Evolutionary conservation across 176 grass and related monocot species (phyloP).

Genomic region (Elymus sibiricus): DNA sequence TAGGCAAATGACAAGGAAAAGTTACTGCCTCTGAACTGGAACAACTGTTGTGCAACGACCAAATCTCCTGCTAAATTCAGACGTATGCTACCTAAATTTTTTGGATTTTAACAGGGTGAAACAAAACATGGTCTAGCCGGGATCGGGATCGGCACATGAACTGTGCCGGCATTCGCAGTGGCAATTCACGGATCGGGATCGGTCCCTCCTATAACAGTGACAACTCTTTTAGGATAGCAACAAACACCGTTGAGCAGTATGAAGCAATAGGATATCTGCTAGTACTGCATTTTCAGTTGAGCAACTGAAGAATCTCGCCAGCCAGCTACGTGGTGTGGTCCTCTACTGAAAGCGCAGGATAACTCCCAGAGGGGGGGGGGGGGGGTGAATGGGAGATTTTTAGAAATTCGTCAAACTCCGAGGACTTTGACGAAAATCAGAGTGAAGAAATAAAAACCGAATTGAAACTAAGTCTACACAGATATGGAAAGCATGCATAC

Average conservation of each 20-base stretch:
- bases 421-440: no score
- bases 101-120: constrained; percentile 18
- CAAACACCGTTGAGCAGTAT: constrained; percentile 32
- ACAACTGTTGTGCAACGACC: neutral
- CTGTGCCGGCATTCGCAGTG: neutral
- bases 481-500: no score
- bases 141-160: constrained; percentile 16
- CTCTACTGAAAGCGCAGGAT: no score
- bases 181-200: constrained; percentile 1
- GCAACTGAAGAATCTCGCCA: constrained; percentile 50
- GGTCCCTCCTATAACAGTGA: constrained; percentile 30
- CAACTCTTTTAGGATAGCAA: constrained; percentile 32
- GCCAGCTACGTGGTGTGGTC: constrained; percentile 31
- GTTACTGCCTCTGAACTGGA: neutral
- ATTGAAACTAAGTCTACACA: no score
- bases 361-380: no score
- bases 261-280: constrained; percentile 35
- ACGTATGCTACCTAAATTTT: neutral
- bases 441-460: no score
- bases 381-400: no score
- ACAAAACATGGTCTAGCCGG: constrained; percentile 12
- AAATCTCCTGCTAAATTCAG: neutral
- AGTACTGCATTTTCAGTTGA: constrained; percentile 16
- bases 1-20: neutral
- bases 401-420: no score